Base-by-base conservation (phyloP, 345 rosid species). In the Dimocarpus longan region DNA sequence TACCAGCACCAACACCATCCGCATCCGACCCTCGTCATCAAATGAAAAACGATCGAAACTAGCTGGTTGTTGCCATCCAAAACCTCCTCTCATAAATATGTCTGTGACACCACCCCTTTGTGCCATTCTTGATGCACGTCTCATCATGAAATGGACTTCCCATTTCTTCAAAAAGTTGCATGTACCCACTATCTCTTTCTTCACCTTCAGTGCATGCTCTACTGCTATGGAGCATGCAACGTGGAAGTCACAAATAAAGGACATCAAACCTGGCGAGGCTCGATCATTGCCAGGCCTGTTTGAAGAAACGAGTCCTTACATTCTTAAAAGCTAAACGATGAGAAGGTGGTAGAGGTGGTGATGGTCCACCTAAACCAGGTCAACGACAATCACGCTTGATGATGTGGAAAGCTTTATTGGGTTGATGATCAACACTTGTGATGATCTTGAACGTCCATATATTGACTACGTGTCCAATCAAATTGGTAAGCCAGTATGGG, bases 161-260 rank as follows among this genome's bases (percentile, higher is more conserved):
- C 60, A 57, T 5, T 48, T 80, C 18, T 80, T 85, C 71, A 66
- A 28, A 8, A 66, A 66, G 8, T 75, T 43, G 24, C 19, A 63
- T 4, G 79, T 84, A 18, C 82, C 86, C 0, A 75, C 76, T 5
- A 40, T 78, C 10, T 82, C 74, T 2, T 72, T 80, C 18, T 77
- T 78, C 86, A 75, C 82, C 3, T 84, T 84, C 0, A 84, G 86
- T 3, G 86, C 84, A 0, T 80, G 80, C 59, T 84, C 84, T 2
- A 77, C 86, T 1, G 83, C 84, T 8, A 73, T 84, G 84, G 84
- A 80, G 80, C 40, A 70, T 1, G 86, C 84, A 7, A 54, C 75
- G 0, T 84, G 84, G 84, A 80, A 80, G 63, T 44, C 84, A 13
- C 16, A 48, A 4, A 24, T 70, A 3, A 26, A 18, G 10, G 74